These are phyloP conservation scores for Coffea eugenioides DNA, from an alignment of 257 asterid species.

Conservation along the genomic window DNA sequence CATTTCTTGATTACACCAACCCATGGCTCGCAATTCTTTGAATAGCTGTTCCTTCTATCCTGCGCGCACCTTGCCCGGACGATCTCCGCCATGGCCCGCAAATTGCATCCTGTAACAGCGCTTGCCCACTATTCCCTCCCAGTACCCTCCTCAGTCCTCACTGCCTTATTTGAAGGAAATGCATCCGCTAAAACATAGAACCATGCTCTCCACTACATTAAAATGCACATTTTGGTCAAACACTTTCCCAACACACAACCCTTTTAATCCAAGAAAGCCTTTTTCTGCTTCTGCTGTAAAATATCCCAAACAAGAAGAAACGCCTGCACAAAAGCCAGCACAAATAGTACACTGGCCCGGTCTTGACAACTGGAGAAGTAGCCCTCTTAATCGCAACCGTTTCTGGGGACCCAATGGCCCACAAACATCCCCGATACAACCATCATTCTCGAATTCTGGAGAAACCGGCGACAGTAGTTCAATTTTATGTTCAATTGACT, in stretches of 20 bases:
- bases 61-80: no score
- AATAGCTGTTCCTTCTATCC: no score
- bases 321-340: slow-evolving; percentile 22
- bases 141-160: not conserved
- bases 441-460: slow-evolving; percentile 9
- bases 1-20: no score
- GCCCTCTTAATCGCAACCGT: slow-evolving; percentile 62
- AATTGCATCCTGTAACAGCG: no score
- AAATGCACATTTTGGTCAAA: slow-evolving; percentile 19
- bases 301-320: slow-evolving; percentile 24
- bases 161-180: slow-evolving; percentile 1
- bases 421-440: not conserved
- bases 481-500: slow-evolving; percentile 5
- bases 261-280: slow-evolving; percentile 18
- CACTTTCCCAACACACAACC: not conserved
- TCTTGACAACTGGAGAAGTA: slow-evolving; percentile 67
- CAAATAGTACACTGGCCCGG: slow-evolving; percentile 62
- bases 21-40: no score
- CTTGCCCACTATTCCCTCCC: no score
- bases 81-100: no score
- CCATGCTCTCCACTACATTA: slow-evolving; percentile 24
- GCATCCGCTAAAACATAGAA: slow-evolving; percentile 9
- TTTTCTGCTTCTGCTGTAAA: slow-evolving; percentile 30
- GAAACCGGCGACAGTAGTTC: slow-evolving; percentile 2
- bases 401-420: slow-evolving; percentile 91